phyloP scores from a whole-genome alignment of 1,139 yeast genomes.

The Candida mesenterica region DNA sequence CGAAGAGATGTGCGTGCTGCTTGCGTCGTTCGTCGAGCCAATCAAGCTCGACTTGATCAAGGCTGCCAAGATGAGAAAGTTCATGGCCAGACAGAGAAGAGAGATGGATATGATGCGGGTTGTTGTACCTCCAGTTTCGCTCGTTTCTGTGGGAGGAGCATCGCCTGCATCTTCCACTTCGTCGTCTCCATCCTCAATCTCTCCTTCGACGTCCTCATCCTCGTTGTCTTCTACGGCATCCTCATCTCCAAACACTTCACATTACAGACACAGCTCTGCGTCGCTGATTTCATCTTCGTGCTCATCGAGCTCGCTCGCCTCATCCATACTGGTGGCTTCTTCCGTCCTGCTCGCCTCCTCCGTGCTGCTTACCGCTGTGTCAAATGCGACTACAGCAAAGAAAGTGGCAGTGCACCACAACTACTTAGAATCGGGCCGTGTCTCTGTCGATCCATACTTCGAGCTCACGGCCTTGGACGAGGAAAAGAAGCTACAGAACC shows the following conservation, averaged over 20 bases:
- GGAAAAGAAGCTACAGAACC: constrained; percentile 37
- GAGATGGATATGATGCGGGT: too few relatives aligned
- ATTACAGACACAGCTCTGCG: constrained; percentile 3
- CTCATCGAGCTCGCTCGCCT: neutral
- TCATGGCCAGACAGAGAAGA: constrained; percentile 24
- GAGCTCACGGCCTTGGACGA: constrained; percentile 44
- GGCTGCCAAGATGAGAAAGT: constrained; percentile 36
- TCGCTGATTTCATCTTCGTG: constrained; percentile 4
- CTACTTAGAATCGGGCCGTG: neutral
- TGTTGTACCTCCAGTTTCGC: too few relatives aligned
- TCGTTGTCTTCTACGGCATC: constrained; percentile 10
- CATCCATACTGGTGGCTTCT: neutral
- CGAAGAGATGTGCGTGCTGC: constrained; percentile 49
- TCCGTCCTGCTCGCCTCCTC: neutral
- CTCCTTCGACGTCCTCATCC: constrained; percentile 11
- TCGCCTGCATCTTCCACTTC: neutral
- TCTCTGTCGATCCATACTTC: constrained; percentile 36
- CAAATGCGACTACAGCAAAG: neutral
- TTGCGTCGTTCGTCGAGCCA: constrained; percentile 59
- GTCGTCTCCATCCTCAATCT: constrained; percentile 17
- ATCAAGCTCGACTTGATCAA: constrained; percentile 56
- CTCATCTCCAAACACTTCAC: constrained; percentile 1
- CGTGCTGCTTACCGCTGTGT: neutral
- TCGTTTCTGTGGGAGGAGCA: too few relatives aligned
- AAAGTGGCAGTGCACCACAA: neutral